Percentiles rank a stretch among this genome's conserved stretches.
Conservation (phyloP, 2,329 filamentous ascomycete genomes). For the Cadophora sp. region DNA sequence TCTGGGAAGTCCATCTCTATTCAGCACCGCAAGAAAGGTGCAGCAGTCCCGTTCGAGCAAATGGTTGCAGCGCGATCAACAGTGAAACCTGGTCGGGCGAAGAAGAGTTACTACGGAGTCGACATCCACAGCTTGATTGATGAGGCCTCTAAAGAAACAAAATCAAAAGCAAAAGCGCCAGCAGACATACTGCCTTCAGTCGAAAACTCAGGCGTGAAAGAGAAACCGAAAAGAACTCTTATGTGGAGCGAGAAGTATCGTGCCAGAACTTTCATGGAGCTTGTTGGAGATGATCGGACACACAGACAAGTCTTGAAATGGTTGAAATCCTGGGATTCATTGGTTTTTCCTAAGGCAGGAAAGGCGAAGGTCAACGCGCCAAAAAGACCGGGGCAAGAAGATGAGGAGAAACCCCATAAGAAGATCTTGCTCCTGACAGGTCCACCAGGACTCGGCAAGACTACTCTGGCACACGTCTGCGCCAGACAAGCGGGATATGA, state of each 20-base stretch:
- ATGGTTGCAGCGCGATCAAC: conserved; percentile 72
- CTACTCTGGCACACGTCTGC: conserved; percentile 94
- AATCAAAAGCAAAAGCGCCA: conserved; percentile 8
- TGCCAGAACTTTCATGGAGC: conserved; percentile 87
- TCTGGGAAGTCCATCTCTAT: conserved; percentile 62
- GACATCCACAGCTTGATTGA: conserved; percentile 86
- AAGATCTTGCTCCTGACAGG: conserved; percentile 93
- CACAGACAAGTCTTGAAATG: conserved; percentile 90
- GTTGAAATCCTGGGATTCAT: conserved; percentile 91
- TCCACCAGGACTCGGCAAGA: conserved; percentile 93
- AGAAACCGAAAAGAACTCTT: conserved; percentile 52
- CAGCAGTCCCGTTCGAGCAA: conserved; percentile 64
- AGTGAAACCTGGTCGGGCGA: conserved; percentile 71
- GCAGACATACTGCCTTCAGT: conserved; percentile 47
- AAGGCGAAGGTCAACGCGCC: conserved; percentile 59
- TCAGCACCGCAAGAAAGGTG: conserved; percentile 56
- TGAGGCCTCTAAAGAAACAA: conserved; percentile 45
- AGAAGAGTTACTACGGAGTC: conserved; percentile 86
- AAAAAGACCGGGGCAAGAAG: conserved; percentile 51
- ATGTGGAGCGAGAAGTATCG: conserved; percentile 99
- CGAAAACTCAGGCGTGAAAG: conserved; percentile 43
- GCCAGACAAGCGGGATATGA: conserved; percentile 96
- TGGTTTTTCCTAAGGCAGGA: conserved; percentile 80
- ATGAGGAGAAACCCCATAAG: conserved; percentile 78
- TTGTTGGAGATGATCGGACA: conserved; percentile 93